Evolutionary conservation across 805 yeast genomes (phyloP), one percentile per base, ranked within the genome.

Genomic region (Hagleromyces aurorensis): DNA sequence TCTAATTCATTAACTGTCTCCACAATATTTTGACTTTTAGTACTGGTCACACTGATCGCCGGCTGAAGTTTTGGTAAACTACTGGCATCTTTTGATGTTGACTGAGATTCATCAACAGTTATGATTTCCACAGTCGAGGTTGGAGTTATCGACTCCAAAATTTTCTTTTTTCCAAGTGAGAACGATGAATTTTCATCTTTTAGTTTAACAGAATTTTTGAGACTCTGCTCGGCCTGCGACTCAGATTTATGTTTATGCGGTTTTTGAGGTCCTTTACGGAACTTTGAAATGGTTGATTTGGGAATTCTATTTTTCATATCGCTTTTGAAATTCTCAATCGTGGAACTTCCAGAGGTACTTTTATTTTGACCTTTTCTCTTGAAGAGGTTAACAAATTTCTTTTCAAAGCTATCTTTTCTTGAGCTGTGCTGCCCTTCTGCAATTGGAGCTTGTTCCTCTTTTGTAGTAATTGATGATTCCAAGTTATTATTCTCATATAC

Each of bases 311-410:
- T 29, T 19, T 30, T 38, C 7, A 39, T 25, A 7, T 36, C 36
- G 17, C n/a, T n/a, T n/a, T 29, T 29, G 5, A 27, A 19, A 11
- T 21, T n/a, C 8, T 21, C 32, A 15, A 12, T 23, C 8, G 23
- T 27, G 7, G 37, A 7, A 5, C 28, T 7, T 19, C 21, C 21
- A 19, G 21, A n/a, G 21, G 10, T 19, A 19, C 8, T n/a, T 17
- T 36, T 32, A 8, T 21, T 29, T 15, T 34, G 32, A 7, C 29
- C 34, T 23, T 40, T 41, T 11, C 40, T 32, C 23, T 33, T 36
- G 25, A 41, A 43, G 12, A 44, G 32, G 21, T 35, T 49, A 6
- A 42, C 53, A 26, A 51, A 43, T 29, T 49, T 48, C 29, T 50
- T 45, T 27, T 48, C 52, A 8, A 43, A 32, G 8, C 36, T 34